phyloP scores from a whole-genome alignment of 345 rosid genomes.

The Arabidopsis arenosa region DNA sequence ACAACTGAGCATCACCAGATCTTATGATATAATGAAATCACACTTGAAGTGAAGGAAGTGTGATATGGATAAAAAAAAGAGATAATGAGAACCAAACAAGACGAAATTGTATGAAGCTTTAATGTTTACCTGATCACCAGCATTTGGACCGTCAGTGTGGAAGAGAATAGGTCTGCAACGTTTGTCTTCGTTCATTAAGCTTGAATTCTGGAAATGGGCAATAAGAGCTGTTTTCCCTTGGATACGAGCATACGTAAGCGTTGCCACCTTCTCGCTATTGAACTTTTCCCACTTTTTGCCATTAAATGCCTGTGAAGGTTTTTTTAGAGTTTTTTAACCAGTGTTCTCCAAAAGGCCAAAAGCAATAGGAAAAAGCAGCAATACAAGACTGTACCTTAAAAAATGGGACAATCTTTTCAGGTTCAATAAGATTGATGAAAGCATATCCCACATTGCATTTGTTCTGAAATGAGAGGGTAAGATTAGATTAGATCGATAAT shows the following conservation, averaged over 20 bases:
- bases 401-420: slow-evolving; percentile 76
- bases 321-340: slow-evolving; percentile 18
- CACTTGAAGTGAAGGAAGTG: neutral
- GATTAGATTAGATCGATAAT: neutral
- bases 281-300: slow-evolving; percentile 95
- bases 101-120: slow-evolving; percentile 18
- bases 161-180: slow-evolving; percentile 91
- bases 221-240: slow-evolving; percentile 88
- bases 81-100: neutral
- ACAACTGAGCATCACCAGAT: slow-evolving; percentile 10
- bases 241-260: slow-evolving; percentile 86
- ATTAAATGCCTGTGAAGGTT: slow-evolving; percentile 68
- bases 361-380: neutral
- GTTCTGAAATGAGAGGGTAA: slow-evolving; percentile 56
- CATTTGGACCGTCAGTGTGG: slow-evolving; percentile 86
- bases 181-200: slow-evolving; percentile 93
- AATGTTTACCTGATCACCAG: slow-evolving; percentile 76
- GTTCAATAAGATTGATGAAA: slow-evolving; percentile 83
- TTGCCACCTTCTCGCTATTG: slow-evolving; percentile 89
- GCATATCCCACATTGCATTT: slow-evolving; percentile 97
- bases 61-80: neutral
- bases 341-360: slow-evolving; percentile 5
- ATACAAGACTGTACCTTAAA: slow-evolving; percentile 56
- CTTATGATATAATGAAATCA: neutral
- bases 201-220: slow-evolving; percentile 93